Evolutionary conservation across 306 rosid species (phyloP).

Genomic region (Hylodesmum podocarpum): DNA sequence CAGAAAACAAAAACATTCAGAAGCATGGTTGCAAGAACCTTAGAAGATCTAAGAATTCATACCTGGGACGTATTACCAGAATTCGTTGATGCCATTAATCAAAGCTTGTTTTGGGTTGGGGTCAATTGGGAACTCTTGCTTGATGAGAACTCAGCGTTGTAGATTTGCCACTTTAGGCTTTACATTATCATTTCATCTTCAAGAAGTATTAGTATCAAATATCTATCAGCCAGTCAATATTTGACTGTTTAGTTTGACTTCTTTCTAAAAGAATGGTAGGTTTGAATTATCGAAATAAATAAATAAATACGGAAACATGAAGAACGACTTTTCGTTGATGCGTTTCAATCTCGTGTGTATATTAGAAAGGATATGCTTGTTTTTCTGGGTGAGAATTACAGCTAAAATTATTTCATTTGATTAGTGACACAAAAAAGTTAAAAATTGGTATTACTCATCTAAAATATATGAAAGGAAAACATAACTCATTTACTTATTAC

Average conservation of each 20-base stretch:
- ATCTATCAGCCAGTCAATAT: background rate
- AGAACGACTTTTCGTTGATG: background rate
- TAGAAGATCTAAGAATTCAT: slow-evolving; percentile 8
- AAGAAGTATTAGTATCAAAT: background rate
- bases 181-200: background rate
- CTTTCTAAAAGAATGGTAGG: slow-evolving; percentile 30
- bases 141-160: background rate
- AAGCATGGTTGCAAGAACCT: background rate
- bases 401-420: background rate
- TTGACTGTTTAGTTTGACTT: slow-evolving; percentile 44
- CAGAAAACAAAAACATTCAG: background rate
- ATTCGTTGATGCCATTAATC: background rate
- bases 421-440: background rate
- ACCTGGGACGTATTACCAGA: slow-evolving; percentile 24
- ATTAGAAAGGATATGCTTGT: background rate
- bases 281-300: slow-evolving; percentile 6
- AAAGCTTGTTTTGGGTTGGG: background rate
- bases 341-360: background rate
- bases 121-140: background rate
- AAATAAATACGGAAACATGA: background rate
- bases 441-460: background rate
- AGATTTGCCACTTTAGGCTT: background rate
- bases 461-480: background rate
- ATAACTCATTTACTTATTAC: too few species aligned
- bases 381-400: background rate